Conservation (phyloP, 1,139 yeast species). For the Saccharomyces hybrid region DNA sequence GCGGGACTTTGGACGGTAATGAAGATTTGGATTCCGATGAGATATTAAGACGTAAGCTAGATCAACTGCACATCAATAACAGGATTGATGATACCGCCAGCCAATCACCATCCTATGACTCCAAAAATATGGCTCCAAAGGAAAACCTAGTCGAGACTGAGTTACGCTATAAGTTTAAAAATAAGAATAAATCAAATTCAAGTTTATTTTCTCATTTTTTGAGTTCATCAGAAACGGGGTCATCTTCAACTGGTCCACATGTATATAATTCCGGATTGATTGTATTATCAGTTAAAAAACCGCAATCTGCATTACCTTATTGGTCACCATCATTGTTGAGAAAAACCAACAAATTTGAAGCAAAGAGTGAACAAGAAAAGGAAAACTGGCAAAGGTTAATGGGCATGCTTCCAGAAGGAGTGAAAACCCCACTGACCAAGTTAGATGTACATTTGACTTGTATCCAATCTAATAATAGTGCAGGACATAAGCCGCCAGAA, state of each 20-base stretch:
- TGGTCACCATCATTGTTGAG: conserved; percentile 31
- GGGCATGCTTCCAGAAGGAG: conserved; percentile 23
- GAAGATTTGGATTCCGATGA: conserved; percentile 16
- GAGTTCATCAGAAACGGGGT: conserved; percentile 6
- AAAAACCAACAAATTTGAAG: conserved; percentile 26
- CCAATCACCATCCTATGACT: conserved; percentile 11
- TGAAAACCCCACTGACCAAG: conserved; percentile 20
- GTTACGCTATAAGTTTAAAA: conserved; percentile 16
- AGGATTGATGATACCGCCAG: conserved; percentile 14
- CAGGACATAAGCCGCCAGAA: conserved; percentile 23
- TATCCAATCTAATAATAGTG: conserved; percentile 23
- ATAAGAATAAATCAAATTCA: conserved; percentile 13
- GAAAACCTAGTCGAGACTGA: conserved; percentile 16
- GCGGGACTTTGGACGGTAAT: conserved; percentile 17
- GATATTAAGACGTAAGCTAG: conserved; percentile 17
- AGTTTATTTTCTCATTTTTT: conserved; percentile 21
- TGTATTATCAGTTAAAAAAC: conserved; percentile 16
- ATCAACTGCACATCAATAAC: conserved; percentile 20
- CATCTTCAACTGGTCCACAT: conserved; percentile 5
- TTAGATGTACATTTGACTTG: conserved; percentile 27
- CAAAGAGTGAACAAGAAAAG: conserved; percentile 26
- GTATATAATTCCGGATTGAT: conserved; percentile 21
- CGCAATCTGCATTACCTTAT: conserved; percentile 32
- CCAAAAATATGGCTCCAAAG: conserved; percentile 11
- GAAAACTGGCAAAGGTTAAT: conserved; percentile 24